A percentile compares a stretch with the other conserved stretches of the same genome.
Conservation (phyloP, 257 asterid species). For the Solanum lycopersicoides region DNA sequence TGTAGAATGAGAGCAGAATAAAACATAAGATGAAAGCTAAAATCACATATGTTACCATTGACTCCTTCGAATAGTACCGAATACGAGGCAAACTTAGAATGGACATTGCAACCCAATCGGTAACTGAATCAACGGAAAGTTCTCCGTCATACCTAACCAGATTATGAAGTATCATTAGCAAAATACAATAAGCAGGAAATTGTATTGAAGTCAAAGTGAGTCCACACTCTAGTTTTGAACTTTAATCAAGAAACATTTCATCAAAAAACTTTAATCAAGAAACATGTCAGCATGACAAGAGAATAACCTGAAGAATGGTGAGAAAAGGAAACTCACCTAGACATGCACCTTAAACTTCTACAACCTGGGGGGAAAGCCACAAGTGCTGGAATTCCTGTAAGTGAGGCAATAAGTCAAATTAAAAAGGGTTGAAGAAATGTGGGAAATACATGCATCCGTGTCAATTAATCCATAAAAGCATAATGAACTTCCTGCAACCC, state of each 20-base stretch:
- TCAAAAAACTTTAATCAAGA: not conserved
- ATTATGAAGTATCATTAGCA: slow-evolving; percentile 5
- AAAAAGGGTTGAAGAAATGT: not conserved
- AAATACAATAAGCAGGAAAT: not conserved
- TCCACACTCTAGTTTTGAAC: not conserved
- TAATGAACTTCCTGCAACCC: not conserved
- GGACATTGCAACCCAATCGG: slow-evolving; percentile 80
- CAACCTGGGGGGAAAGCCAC: slow-evolving; percentile 91
- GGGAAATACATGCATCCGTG: not conserved
- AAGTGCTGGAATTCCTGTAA: slow-evolving; percentile 77
- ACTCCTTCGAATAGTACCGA: slow-evolving; percentile 68
- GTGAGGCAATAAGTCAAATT: not conserved
- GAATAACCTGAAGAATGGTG: not conserved
- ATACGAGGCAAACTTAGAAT: slow-evolving; percentile 79
- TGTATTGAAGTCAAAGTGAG: not conserved
- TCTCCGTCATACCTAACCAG: slow-evolving; percentile 60
- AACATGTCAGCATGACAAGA: not conserved
- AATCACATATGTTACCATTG: slow-evolving; percentile 52
- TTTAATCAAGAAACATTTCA: not conserved
- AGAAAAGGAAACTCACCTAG: slow-evolving; percentile 36
- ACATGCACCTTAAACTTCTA: slow-evolving; percentile 58
- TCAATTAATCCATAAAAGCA: not conserved
- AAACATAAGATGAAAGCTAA: not conserved
- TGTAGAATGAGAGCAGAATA: not conserved
- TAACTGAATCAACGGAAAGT: slow-evolving; percentile 74